Evolutionary conservation across 495 filamentous ascomycete species (phyloP).

Genomic region (Penicillium herquei): DNA sequence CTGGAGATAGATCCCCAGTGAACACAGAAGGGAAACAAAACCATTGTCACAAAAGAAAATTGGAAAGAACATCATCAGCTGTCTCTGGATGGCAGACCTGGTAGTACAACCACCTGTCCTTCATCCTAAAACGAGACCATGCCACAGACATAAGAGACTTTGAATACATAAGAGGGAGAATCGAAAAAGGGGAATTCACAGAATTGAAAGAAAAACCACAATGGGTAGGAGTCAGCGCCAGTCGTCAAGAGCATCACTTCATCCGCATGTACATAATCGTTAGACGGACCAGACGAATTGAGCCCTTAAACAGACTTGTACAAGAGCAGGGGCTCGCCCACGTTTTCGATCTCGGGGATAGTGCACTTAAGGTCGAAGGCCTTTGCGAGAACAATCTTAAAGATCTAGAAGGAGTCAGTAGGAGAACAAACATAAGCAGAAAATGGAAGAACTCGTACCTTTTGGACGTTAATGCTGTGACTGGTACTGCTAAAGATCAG

Average conservation of each 20-base stretch:
- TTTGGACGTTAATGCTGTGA: conserved; percentile 99
- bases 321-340: conserved; percentile 92
- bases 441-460: conserved; percentile 54
- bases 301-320: conserved; percentile 70
- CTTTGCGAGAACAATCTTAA: conserved; percentile 98
- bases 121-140: not conserved
- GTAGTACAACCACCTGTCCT: not conserved
- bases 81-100: not conserved
- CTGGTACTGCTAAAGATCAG: conserved; percentile 98
- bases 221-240: conserved; percentile 30
- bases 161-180: conserved; percentile 25
- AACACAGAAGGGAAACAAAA: conserved; percentile 10
- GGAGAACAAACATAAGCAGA: not conserved
- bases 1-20: conserved; percentile 7
- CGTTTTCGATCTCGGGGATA: conserved; percentile 96
- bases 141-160: conserved; percentile 16
- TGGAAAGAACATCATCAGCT: conserved; percentile 2
- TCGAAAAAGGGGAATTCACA: conserved; percentile 17
- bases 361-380: conserved; percentile 99
- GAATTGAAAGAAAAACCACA: conserved; percentile 14
- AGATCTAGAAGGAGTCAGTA: conserved; percentile 62
- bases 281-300: conserved; percentile 12
- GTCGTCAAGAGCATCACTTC: conserved; percentile 41
- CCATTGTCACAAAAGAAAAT: conserved; percentile 5
- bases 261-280: conserved; percentile 43